These are phyloP conservation scores for Calonectria pseudoreteaudii DNA, from an alignment of 2,329 filamentous ascomycete species.

Conservation along the genomic window DNA sequence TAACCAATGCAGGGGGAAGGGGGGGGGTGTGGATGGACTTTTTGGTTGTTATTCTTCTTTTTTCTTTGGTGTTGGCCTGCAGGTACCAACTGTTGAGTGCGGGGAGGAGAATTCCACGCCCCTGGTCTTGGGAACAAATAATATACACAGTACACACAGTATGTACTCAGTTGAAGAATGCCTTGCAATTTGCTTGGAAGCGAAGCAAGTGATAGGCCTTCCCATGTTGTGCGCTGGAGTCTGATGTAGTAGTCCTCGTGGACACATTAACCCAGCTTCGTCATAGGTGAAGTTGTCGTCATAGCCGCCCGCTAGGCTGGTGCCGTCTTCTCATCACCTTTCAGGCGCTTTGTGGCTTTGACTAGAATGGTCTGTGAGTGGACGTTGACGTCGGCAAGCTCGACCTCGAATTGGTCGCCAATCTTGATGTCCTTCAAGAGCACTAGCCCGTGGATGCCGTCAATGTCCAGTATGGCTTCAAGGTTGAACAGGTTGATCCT, in stretches of 20 bases:
- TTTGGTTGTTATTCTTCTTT: neutral
- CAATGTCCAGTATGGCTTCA: slow-evolving; percentile 54
- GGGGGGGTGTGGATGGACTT: too few relatives aligned
- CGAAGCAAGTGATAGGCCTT: neutral
- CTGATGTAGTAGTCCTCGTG: neutral
- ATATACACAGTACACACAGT: slow-evolving; percentile 13
- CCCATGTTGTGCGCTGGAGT: neutral
- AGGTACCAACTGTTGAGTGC: slow-evolving; percentile 3
- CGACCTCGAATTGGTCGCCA: slow-evolving; percentile 68
- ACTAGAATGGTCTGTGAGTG: slow-evolving; percentile 59
- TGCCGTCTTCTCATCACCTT: neutral
- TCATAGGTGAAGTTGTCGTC: neutral
- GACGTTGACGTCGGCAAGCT: slow-evolving; percentile 66
- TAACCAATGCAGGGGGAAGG: slow-evolving; percentile 17
- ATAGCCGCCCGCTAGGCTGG: neutral
- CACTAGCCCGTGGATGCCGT: slow-evolving; percentile 51
- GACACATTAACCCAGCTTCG: neutral
- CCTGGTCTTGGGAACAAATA: slow-evolving; percentile 4
- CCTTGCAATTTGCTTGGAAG: neutral
- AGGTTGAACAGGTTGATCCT: slow-evolving; percentile 65
- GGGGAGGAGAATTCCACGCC: slow-evolving; percentile 20
- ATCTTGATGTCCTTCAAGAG: slow-evolving; percentile 57
- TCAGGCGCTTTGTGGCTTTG: slow-evolving; percentile 53
- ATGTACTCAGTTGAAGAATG: neutral
- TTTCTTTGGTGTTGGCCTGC: neutral